Base-by-base conservation (phyloP, 2,329 filamentous ascomycete species). In the Plenodomus biglobosus region DNA sequence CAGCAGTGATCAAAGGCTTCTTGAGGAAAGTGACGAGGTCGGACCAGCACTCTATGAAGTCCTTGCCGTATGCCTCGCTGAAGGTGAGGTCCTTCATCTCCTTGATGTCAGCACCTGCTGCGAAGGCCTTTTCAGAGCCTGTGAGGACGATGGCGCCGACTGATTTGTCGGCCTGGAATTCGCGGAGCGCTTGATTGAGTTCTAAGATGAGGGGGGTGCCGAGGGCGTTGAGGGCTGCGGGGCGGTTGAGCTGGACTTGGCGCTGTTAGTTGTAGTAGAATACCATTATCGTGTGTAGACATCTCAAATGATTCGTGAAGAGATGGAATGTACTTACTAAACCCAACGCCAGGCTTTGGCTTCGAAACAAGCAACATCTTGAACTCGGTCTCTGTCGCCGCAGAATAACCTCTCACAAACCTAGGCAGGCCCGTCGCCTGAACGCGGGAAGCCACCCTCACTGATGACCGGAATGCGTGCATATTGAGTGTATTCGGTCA, bases 21-120 rank as follows among this genome's bases (percentile, higher is more conserved):
- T 95, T 95, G 71, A 97, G 80, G 53, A 84, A 80, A 17, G 86
- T 90, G 20, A 90, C 88, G 39, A 96, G 83, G 55, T 87, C 81
- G 5, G 91, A 96, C 94, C 94, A 99, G 8, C 85, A 85, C 71
- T 96, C 91, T 73, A 99, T 97, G 74, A 99, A 99, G 69, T 95
- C 90, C 59, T 79, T 84, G 40, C 84, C 88, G 77, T 96, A 97
- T 34, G 94, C 92, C 57, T 86, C 79, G 55, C 88, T 83, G 76
- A 99, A 99, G 46, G 86, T 92, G 34, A 96, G 84, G 52, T 90
- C 86, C 22, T 90, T 88, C 94, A 99, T 99, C 76, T 99, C 94
- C 75, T 97, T 97, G 78, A 99, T 99, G 74, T 99, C 94, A 52
- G 94, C 94, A 42, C 94, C 94, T 38, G 94, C 81, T 70, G 65